Evolutionary conservation across 768 basidiomycete genomes (phyloP).

Genomic region (Hortiboletus campestris): DNA sequence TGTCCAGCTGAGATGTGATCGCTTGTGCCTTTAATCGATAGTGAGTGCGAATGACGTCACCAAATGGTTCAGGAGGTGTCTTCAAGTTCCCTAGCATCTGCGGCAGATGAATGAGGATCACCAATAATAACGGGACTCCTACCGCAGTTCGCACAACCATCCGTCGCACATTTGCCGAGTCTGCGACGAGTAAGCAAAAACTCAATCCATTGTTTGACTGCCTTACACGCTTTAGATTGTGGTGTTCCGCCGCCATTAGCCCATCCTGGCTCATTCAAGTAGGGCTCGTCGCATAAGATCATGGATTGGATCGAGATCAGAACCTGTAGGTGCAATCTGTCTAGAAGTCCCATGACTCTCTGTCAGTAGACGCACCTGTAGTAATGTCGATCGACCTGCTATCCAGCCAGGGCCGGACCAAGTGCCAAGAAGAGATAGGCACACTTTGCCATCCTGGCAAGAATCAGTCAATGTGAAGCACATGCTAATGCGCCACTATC

Average conservation of each 20-base stretch:
- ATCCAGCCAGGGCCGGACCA: conserved; percentile 96
- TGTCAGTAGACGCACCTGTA: conserved; percentile 55
- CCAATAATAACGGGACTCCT: conserved; percentile 21
- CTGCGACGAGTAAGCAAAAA: conserved; percentile 38
- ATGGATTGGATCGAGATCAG: conserved; percentile 95
- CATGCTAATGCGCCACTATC: background rate
- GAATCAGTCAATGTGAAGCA: background rate
- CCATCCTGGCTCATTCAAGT: conserved; percentile 92
- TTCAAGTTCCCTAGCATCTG: conserved; percentile 86
- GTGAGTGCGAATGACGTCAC: conserved; percentile 85
- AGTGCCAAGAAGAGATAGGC: conserved; percentile 86
- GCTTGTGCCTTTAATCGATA: conserved; percentile 80
- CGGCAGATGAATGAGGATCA: conserved; percentile 9
- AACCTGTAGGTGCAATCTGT: conserved; percentile 40
- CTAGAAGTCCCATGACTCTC: background rate
- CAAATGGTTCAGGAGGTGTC: conserved; percentile 81
- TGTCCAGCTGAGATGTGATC: conserved; percentile 70
- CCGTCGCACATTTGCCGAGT: conserved; percentile 88
- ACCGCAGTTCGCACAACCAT: conserved; percentile 92
- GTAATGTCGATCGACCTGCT: conserved; percentile 81
- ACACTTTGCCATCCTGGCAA: conserved; percentile 88
- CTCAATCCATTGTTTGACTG: background rate
- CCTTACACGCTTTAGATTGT: conserved; percentile 73
- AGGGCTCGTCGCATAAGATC: conserved; percentile 92
- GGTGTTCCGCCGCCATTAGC: conserved; percentile 69